Evolutionary conservation across 1,284 basidiomycete genomes (phyloP), one percentile per base, ranked within the genome.

Genomic region (Inonotus hispidus): DNA sequence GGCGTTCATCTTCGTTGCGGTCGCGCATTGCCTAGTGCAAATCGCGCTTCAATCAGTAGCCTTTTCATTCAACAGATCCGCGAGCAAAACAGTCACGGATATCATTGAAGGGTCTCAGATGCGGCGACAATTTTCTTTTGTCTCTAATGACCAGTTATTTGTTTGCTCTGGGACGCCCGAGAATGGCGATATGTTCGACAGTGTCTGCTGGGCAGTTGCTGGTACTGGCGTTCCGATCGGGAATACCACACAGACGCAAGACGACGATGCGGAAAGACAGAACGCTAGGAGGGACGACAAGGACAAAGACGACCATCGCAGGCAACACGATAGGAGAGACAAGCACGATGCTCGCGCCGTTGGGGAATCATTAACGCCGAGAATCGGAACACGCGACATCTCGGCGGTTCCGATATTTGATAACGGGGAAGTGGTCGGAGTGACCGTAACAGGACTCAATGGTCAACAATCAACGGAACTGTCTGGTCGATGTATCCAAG

Each of bases 1-100:
- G 13, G 41, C 58, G 14, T 66, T 62, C 59, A 59, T 65, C 29
- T 25, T 57, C 14, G 54, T 65, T 55, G 47, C 61, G 27, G 39
- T 66, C 16, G 38, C 45, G 3, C 58, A 60, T 46, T 64, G 63
- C 54, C 29, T 63, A 8, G 61, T 59, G 7, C 65, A 66, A 54
- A 52, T 63, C 32, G 52, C 39, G 4, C 53, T 66, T 6, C 65
- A 66, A 39, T 14, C 53, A 23, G 19, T 38, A 4, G 62, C 52
- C 1, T 56, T 59, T 3, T 29, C 47, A 23, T 49, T 56, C n/a
- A 63, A 65, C 43, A 38, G 27, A 7, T n/a, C 37, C 6, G 32
- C 57, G 5, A 21, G 39, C 32, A 23, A 43, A 5, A 37, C 25
- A 4, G 35, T 65, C 10, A 27, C 19, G 23, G 14, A 46, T n/a